phyloP scores from a whole-genome alignment of 306 rosid genomes.

The Sphenostylis stenocarpa region DNA sequence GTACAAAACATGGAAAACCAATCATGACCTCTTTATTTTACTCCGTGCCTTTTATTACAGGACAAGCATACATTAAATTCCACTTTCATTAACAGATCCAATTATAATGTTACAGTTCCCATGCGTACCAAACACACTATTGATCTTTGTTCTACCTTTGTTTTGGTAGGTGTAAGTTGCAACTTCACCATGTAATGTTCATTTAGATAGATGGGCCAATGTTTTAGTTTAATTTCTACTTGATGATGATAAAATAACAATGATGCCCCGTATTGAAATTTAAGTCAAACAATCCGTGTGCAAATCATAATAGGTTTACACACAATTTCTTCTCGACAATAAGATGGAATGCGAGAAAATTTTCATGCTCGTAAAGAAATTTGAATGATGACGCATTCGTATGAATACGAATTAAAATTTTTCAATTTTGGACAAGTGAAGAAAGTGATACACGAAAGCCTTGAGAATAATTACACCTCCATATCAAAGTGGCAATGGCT shows the following conservation, averaged over 20 bases:
- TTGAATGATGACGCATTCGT: conserved; percentile 28
- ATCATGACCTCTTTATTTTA: conserved; percentile 3
- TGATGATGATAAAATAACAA: neutral
- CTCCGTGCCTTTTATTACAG: conserved; percentile 3
- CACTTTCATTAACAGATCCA: conserved; percentile 3
- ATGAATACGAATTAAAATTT: conserved; percentile 24
- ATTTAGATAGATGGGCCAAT: conserved; percentile 15
- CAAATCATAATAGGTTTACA: conserved; percentile 5
- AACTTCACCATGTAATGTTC: conserved; percentile 12
- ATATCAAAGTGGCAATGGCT: conserved; percentile 35
- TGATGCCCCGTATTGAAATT: conserved; percentile 1
- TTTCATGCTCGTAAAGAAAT: conserved; percentile 22
- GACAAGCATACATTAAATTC: conserved; percentile 10
- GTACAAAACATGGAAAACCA: neutral
- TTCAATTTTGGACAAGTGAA: conserved; percentile 26
- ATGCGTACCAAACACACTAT: conserved; percentile 30
- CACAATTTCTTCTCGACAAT: neutral
- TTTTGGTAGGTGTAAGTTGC: neutral
- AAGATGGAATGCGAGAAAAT: conserved; percentile 5
- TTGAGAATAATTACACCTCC: conserved; percentile 31
- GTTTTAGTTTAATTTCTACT: neutral
- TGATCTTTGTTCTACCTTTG: neutral
- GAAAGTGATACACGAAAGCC: conserved; percentile 18
- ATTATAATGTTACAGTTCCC: conserved; percentile 1
- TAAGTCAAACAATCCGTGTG: conserved; percentile 35